phyloP scores from a whole-genome alignment of 495 filamentous ascomycete genomes.

The Penicillium tannophilum region DNA sequence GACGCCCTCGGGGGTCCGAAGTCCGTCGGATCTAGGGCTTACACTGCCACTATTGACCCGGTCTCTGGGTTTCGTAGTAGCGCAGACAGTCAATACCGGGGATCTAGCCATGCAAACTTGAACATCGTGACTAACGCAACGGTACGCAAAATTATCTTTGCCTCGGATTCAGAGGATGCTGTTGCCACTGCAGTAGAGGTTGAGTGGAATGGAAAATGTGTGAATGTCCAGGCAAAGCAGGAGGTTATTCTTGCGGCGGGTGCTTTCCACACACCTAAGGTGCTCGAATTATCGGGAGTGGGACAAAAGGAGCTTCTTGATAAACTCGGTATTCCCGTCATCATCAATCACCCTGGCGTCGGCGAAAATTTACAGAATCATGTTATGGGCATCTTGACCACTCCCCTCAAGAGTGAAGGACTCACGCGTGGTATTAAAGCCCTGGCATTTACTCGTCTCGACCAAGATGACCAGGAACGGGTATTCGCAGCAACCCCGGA shows the following conservation, averaged over 20 bases:
- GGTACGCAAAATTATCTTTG: slow-evolving; percentile 45
- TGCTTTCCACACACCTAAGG: slow-evolving; percentile 50
- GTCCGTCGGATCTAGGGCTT: slow-evolving; percentile 20
- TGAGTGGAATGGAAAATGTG: slow-evolving; percentile 18
- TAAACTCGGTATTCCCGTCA: slow-evolving; percentile 26
- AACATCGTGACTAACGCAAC: slow-evolving; percentile 49
- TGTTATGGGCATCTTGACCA: slow-evolving; percentile 14
- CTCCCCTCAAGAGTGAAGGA: slow-evolving; percentile 8
- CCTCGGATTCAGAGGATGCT: slow-evolving; percentile 3
- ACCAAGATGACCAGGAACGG: slow-evolving; percentile 10
- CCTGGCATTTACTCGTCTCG: slow-evolving; percentile 13
- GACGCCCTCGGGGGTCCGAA: slow-evolving; percentile 18
- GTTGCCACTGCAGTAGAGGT: slow-evolving; percentile 38
- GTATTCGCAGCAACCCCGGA: background rate
- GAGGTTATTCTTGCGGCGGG: slow-evolving; percentile 60
- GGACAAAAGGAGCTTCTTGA: slow-evolving; percentile 14
- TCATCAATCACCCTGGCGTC: slow-evolving; percentile 38
- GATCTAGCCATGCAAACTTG: slow-evolving; percentile 49
- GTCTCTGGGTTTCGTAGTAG: slow-evolving; percentile 35
- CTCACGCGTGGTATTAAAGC: slow-evolving; percentile 13
- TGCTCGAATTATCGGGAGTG: slow-evolving; percentile 57
- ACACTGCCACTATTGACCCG: slow-evolving; percentile 26
- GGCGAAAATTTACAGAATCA: slow-evolving; percentile 50
- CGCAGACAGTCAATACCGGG: slow-evolving; percentile 32
- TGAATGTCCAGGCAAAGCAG: slow-evolving; percentile 17